Evolutionary conservation across 1,284 basidiomycete genomes (phyloP), one percentile per base, ranked within the genome.

Genomic region (Cutaneotrichosporon sp.): DNA sequence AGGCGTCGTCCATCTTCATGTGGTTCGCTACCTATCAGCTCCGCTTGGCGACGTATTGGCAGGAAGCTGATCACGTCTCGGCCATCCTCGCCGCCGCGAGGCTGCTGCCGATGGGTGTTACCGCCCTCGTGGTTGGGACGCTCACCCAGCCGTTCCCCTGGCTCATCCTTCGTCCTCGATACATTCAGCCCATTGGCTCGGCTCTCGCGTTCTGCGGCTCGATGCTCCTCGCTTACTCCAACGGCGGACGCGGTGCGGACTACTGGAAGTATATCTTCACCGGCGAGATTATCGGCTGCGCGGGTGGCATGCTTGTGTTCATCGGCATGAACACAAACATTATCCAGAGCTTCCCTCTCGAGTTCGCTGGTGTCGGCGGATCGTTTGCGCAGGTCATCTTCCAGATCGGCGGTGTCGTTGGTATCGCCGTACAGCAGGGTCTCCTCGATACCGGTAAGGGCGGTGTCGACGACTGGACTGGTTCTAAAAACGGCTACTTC

Each of bases 201-300:
- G 57, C 52, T 2, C 55, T 72, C 16, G 61, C 62, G 27, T 70
- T 70, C 50, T 48, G 54, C 34, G 72, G 72, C 11, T 52, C 51
- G 14, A 68, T 74, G 65, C 56, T 74, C 17, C 69, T 72, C 49
- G 69, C 70, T 12, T 71, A 59, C 62, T 62, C 59, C 12, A 45
- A 53, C 25, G 72, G 72, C 35, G 72, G 71, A 11, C 42, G 39
- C 16, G 72, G 71, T 24, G 55, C 42, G 9, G 61, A 72, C 57
- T 74, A 72, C 63, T 74, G 72, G 72, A 48, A 48, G 41, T 72
- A 26, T 25, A 61, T 74, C 53, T 74, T 74, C 65, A 39, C 67
- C 5, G 70, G 65, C 4, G 60, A 66, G 41, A 57, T 72, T 41
- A 65, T 70, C 56, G 70, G 69, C 44, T 70, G 66, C 14, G 60